Conservation (phyloP, 2,329 filamentous ascomycete species). For the Elsinoe necatrix region DNA sequence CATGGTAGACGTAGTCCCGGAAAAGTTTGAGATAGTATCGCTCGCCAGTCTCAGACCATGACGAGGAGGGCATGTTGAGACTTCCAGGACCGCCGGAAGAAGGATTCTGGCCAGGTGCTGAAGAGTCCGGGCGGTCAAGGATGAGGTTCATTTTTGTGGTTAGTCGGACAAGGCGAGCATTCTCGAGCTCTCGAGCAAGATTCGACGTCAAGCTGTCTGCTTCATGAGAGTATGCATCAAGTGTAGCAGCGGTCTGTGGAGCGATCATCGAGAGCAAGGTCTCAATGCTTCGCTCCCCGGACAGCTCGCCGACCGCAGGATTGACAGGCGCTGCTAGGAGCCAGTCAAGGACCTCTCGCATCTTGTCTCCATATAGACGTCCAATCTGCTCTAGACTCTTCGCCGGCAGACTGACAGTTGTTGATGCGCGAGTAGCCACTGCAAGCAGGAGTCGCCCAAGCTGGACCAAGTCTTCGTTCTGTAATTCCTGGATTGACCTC, state of each 20-base stretch:
- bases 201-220: constrained; percentile 66
- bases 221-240: constrained; percentile 71
- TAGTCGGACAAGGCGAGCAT: constrained; percentile 73
- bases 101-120: constrained; percentile 52
- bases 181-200: constrained; percentile 76
- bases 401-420: constrained; percentile 48
- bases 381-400: constrained; percentile 68
- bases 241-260: constrained; percentile 62
- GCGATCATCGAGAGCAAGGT: constrained; percentile 72
- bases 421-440: constrained; percentile 54
- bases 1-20: constrained; percentile 94
- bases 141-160: constrained; percentile 77
- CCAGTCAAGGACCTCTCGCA: constrained; percentile 75
- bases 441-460: constrained; percentile 80
- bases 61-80: constrained; percentile 26
- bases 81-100: constrained; percentile 21
- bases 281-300: constrained; percentile 61
- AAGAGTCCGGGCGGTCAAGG: constrained; percentile 78
- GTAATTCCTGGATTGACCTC: constrained; percentile 62
- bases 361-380: constrained; percentile 65
- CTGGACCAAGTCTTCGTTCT: constrained; percentile 77
- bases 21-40: constrained; percentile 91
- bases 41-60: constrained; percentile 87
- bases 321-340: constrained; percentile 55
- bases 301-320: constrained; percentile 3